Evolutionary conservation across 352 stramenopile genomes (phyloP).

Genomic region (Globisporangium iwayamae): DNA sequence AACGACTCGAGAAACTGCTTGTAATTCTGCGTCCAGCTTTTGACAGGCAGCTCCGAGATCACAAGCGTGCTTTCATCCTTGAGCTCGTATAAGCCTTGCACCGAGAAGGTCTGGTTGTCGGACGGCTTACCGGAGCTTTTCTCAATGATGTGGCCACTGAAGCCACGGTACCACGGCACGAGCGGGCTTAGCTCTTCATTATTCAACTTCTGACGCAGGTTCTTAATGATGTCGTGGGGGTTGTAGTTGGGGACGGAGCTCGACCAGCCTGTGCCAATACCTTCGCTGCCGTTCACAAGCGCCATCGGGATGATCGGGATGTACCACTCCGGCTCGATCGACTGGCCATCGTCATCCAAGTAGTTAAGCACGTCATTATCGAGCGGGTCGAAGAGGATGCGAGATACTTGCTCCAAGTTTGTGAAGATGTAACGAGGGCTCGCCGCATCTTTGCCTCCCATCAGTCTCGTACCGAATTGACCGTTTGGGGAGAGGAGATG

Average conservation of each 20-base stretch:
- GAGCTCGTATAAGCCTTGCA: conserved; percentile 83
- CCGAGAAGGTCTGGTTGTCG: conserved; percentile 71
- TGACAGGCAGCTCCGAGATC: conserved; percentile 96
- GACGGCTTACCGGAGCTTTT: conserved; percentile 54
- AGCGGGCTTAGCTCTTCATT: conserved; percentile 54
- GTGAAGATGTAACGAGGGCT: conserved; percentile 95
- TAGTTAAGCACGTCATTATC: conserved; percentile 91
- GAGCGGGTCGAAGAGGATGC: conserved; percentile 82
- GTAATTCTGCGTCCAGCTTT: conserved; percentile 96
- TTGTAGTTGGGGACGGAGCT: conserved; percentile 93
- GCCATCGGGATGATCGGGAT: conserved; percentile 96
- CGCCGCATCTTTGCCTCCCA: conserved; percentile 95
- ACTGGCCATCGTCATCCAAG: conserved; percentile 90
- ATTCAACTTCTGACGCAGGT: conserved; percentile 65
- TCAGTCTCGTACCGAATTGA: conserved; percentile 97
- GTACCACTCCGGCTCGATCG: conserved; percentile 92
- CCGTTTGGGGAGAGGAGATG: conserved; percentile 94
- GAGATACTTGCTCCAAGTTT: conserved; percentile 84
- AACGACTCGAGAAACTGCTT: conserved; percentile 94
- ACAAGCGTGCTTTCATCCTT: conserved; percentile 87
- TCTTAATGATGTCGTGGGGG: conserved; percentile 85
- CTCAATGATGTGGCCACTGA: conserved; percentile 84
- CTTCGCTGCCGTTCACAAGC: conserved; percentile 95
- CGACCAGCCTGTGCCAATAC: conserved; percentile 97
- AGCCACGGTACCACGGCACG: conserved; percentile 91